phyloP scores from a whole-genome alignment of 495 filamentous ascomycete species.

The Trichoderma erinaceum region DNA sequence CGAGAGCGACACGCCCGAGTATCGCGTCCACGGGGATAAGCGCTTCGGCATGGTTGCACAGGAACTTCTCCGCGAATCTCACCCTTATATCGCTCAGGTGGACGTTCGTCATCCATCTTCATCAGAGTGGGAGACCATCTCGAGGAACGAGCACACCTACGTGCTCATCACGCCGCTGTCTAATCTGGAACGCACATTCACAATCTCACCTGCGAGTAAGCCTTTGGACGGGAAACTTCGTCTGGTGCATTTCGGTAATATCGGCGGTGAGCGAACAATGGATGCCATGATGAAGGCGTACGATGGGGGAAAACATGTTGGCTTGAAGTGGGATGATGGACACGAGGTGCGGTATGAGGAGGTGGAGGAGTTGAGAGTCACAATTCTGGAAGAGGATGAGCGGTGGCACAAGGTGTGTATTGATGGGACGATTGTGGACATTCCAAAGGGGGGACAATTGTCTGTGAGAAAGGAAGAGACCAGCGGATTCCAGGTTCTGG shows the following conservation, averaged over 20 bases:
- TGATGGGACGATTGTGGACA: constrained; percentile 75
- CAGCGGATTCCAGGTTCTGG: constrained; percentile 31
- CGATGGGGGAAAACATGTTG: constrained; percentile 60
- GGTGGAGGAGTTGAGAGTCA: constrained; percentile 56
- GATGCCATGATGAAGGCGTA: constrained; percentile 72
- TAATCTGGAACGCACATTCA: constrained; percentile 72
- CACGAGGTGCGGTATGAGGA: constrained; percentile 57
- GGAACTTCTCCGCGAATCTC: constrained; percentile 59
- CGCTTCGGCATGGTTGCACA: constrained; percentile 79
- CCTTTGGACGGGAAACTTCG: constrained; percentile 62
- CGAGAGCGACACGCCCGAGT: constrained; percentile 74
- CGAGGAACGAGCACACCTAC: constrained; percentile 56
- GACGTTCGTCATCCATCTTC: constrained; percentile 22
- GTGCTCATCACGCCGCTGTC: constrained; percentile 68
- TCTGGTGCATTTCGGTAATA: constrained; percentile 66
- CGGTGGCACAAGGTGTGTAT: constrained; percentile 81
- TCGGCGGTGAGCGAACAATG: constrained; percentile 59
- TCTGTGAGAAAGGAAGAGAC: constrained; percentile 40
- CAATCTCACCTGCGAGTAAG: constrained; percentile 62
- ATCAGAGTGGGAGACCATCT: constrained; percentile 28
- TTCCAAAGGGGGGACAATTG: constrained; percentile 67
- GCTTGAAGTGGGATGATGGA: constrained; percentile 32
- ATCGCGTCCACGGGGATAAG: constrained; percentile 64
- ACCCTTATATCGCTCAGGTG: constrained; percentile 62
- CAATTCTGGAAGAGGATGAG: constrained; percentile 56